Base-by-base conservation (phyloP, 768 basidiomycete genomes). In the Rubroboletus satanas region DNA sequence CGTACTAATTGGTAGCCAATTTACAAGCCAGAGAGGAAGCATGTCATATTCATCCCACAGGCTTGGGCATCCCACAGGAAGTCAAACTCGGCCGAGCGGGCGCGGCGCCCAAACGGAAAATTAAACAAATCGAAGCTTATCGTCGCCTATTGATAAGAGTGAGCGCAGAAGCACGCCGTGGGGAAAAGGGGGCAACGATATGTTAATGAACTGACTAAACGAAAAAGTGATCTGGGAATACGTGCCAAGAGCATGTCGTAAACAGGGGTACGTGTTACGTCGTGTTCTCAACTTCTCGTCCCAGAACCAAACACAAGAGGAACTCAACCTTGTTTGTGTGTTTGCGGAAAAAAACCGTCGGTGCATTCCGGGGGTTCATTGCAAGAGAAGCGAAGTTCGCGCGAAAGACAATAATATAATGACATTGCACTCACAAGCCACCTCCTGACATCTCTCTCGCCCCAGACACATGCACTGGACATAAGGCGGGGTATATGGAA, bases 151-250 rank as follows among this genome's bases (percentile, higher is more conserved):
- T 41, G 58, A 54, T 47, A 52, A 46, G 49, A 46, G 48, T 49
- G 39, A 15, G 37, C 9, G 21, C 32, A 56, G 59, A 67, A 65
- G 59, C 52, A 39, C 10, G 32, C 36, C 58, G 62, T 58, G 65
- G 52, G 54, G 54, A 47, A 58, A 39, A 23, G 23, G 21, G 12
- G 26, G n/a, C 15, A n/a, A 33, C 21, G 36, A 18, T 18, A 29
- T 50, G 49, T 35, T 35, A 42, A 36, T 36, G 36, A 36, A 49
- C 49, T 28, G 36, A 49, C 28, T 39, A 54, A 59, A 54, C 15
- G 15, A 26, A 37, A 18, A 12, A 18, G 12, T 8, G 17, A 42
- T 15, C 36, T 32, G 14, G 45, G 23, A 46, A 18, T 48, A 32
- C 35, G 23, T 11, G 31, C 42, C 51, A 44, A 41, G 36, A 45